phyloP scores from a whole-genome alignment of 495 filamentous ascomycete species.

The Viridothelium virens region DNA sequence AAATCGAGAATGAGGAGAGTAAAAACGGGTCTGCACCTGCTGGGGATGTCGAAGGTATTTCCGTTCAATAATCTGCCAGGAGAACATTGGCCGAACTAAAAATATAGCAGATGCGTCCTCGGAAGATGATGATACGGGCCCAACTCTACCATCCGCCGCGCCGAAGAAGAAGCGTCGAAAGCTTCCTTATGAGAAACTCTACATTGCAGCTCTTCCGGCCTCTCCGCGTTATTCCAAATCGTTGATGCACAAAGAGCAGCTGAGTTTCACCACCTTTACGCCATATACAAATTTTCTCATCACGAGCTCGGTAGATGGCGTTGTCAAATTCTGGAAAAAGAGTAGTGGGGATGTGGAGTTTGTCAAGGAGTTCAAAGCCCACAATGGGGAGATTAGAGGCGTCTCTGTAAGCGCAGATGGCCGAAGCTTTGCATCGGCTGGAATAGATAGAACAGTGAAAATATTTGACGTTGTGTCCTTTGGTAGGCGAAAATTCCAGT shows the following conservation, averaged over 20 bases:
- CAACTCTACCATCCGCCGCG: constrained; percentile 64
- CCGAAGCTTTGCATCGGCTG: constrained; percentile 85
- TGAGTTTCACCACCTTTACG: constrained; percentile 77
- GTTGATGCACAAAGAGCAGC: constrained; percentile 95
- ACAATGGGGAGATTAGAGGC: constrained; percentile 73
- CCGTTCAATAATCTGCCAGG: neutral
- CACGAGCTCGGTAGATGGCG: constrained; percentile 83
- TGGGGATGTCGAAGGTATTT: neutral
- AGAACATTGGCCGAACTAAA: neutral
- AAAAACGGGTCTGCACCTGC: neutral
- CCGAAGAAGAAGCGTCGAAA: constrained; percentile 82
- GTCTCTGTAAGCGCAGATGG: constrained; percentile 83
- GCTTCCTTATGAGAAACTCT: constrained; percentile 90
- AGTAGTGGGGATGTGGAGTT: constrained; percentile 84
- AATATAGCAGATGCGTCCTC: constrained; percentile 48
- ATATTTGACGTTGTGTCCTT: constrained; percentile 96
- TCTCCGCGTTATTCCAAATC: constrained; percentile 86
- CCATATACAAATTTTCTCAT: constrained; percentile 90
- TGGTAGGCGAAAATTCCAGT: constrained; percentile 38
- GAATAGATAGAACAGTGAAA: constrained; percentile 79
- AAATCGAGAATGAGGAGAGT: neutral
- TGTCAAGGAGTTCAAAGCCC: constrained; percentile 93
- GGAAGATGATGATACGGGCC: constrained; percentile 91
- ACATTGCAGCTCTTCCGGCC: constrained; percentile 78
- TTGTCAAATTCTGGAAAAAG: constrained; percentile 99